These are phyloP conservation scores for Isochrysis galbana DNA, from an alignment of 78 protist species.

Conservation along the genomic window DNA sequence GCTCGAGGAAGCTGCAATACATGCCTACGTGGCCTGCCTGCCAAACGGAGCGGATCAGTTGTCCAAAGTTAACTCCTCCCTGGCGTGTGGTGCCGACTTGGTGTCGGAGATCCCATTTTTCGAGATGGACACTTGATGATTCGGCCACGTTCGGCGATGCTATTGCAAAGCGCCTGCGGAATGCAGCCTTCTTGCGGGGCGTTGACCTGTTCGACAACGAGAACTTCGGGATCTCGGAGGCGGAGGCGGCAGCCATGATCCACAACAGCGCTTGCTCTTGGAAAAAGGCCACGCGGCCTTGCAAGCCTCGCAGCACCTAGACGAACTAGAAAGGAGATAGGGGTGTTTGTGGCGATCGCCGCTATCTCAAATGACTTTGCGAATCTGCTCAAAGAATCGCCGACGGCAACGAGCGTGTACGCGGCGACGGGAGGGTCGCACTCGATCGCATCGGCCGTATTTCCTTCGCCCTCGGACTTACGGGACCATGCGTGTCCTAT, in stretches of 20 bases:
- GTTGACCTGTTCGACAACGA: not conserved
- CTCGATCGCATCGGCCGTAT: conserved; percentile 55
- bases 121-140: not conserved
- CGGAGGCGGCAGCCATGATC: not conserved
- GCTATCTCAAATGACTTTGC: not conserved
- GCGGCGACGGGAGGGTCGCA: not conserved
- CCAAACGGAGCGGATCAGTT: too few species aligned
- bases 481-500: conserved; percentile 76
- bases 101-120: not conserved
- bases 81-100: not conserved
- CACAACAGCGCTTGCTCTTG: not conserved
- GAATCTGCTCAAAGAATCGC: not conserved
- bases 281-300: not conserved
- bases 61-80: too few species aligned
- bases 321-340: not conserved
- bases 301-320: not conserved
- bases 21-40: too few species aligned
- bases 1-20: too few species aligned
- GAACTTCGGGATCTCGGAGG: not conserved
- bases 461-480: conserved; percentile 67
- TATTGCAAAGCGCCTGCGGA: not conserved
- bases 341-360: not conserved
- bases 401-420: not conserved
- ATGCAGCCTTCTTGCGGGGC: not conserved
- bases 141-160: not conserved